A percentile compares a stretch with the other conserved stretches of the same genome.
phyloP scores from a whole-genome alignment of 1,284 basidiomycete genomes.

The Cystobasidium pallidum region DNA sequence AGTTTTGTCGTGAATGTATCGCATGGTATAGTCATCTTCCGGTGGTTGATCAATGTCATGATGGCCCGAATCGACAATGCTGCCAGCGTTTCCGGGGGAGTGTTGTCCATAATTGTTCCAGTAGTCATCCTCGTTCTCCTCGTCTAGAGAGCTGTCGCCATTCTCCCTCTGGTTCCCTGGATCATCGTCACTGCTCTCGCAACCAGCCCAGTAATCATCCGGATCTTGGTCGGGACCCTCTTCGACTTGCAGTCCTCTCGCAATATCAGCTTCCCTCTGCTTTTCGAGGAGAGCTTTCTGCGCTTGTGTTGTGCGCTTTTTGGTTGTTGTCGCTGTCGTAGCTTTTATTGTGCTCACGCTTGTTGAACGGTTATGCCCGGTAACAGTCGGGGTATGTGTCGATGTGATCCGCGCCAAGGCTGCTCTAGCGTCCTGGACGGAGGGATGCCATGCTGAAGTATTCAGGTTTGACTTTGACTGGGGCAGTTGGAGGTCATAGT shows the following conservation, averaged over 20 bases:
- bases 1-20: neutral
- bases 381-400: constrained; percentile 6
- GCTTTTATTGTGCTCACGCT: neutral
- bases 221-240: constrained; percentile 26
- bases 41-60: neutral
- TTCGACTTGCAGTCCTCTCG: constrained; percentile 24
- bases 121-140: constrained; percentile 24
- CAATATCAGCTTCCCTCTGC: constrained; percentile 6
- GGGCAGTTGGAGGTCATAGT: constrained; percentile 33
- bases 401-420: constrained; percentile 7
- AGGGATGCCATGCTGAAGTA: neutral
- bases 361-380: neutral
- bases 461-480: constrained; percentile 3
- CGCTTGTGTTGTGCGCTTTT: neutral
- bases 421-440: constrained; percentile 2
- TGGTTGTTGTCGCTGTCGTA: neutral
- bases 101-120: constrained; percentile 18
- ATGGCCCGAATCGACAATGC: constrained; percentile 4
- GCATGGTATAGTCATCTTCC: constrained; percentile 19
- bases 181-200: constrained; percentile 23
- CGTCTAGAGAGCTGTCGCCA: neutral
- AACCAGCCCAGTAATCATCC: constrained; percentile 37
- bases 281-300: constrained; percentile 3
- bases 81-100: constrained; percentile 1
- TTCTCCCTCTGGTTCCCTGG: neutral